These are phyloP conservation scores for Suhomyces canberraensis DNA, from an alignment of 805 yeast species.

Conservation along the genomic window DNA sequence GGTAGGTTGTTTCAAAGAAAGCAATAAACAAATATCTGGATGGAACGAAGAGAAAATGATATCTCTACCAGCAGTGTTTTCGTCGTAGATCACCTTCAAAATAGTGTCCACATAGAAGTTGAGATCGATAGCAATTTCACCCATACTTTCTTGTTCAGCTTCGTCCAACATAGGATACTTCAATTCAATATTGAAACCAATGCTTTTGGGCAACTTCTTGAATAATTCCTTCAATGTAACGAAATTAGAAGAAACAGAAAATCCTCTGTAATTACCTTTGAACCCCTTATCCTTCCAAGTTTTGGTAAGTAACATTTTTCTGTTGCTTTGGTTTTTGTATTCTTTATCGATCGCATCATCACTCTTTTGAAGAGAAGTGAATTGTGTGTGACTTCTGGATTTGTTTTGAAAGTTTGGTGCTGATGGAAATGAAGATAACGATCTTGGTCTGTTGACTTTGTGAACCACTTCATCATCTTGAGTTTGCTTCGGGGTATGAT, in stretches of 20 bases:
- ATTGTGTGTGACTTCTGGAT: conserved; percentile 3
- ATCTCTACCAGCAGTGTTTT: conserved; percentile 75
- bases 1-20: conserved; percentile 88
- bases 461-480: conserved; percentile 30
- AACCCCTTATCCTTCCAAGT: conserved; percentile 83
- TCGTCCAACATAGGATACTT: conserved; percentile 95
- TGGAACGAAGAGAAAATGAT: conserved; percentile 90
- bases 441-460: conserved; percentile 34
- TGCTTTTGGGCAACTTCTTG: conserved; percentile 71
- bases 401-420: conserved; percentile 25
- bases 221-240: conserved; percentile 85
- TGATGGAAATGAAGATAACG: conserved; percentile 35
- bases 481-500: neutral
- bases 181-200: conserved; percentile 92
- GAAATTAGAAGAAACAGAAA: conserved; percentile 85
- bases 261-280: conserved; percentile 91
- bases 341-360: conserved; percentile 38
- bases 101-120: conserved; percentile 89
- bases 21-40: conserved; percentile 84
- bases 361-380: neutral
- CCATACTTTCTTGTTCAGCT: conserved; percentile 85
- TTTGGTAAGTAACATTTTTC: conserved; percentile 80
- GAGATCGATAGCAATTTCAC: conserved; percentile 76
- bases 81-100: conserved; percentile 69
- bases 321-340: conserved; percentile 37